A percentile compares a stretch with the other conserved stretches of the same genome.
Evolutionary conservation across 2,329 filamentous ascomycete species (phyloP).

Genomic region (Aureobasidium lini): DNA sequence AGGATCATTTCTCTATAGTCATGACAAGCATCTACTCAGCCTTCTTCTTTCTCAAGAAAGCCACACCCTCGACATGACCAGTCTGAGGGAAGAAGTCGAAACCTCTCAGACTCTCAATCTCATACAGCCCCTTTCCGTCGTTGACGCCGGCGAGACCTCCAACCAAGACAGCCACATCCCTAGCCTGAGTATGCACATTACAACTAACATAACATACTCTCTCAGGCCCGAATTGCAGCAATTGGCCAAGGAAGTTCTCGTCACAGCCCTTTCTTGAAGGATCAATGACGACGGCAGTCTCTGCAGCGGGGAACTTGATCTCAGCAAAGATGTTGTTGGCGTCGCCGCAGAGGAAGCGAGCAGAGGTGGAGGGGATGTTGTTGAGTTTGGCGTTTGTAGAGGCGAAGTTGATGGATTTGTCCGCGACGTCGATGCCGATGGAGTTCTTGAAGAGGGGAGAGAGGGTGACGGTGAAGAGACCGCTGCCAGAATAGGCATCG

Average conservation of each 20-base stretch:
- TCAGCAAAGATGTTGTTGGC: constrained; percentile 70
- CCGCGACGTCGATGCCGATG: constrained; percentile 84
- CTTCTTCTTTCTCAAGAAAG: constrained; percentile 44
- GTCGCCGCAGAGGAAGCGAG: constrained; percentile 83
- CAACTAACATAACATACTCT: constrained; percentile 92
- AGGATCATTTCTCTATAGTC: too few species aligned
- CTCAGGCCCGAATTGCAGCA: constrained; percentile 68
- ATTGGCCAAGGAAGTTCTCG: constrained; percentile 69
- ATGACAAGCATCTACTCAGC: not conserved
- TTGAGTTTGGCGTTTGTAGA: constrained; percentile 73
- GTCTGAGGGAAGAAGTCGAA: constrained; percentile 98
- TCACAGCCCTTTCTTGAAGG: constrained; percentile 96
- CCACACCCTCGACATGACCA: constrained; percentile 59
- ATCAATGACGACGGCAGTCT: constrained; percentile 91
- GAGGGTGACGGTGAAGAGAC: constrained; percentile 93
- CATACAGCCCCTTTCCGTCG: constrained; percentile 49
- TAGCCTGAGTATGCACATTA: constrained; percentile 94
- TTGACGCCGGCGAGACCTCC: constrained; percentile 50
- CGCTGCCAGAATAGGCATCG: constrained; percentile 94
- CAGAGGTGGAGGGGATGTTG: constrained; percentile 57
- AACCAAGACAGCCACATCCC: constrained; percentile 84
- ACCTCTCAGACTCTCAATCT: constrained; percentile 81
- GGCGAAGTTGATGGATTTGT: constrained; percentile 69
- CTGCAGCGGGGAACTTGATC: constrained; percentile 56
- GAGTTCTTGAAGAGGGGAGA: constrained; percentile 71